Evolutionary conservation across 2,329 filamentous ascomycete species (phyloP), one percentile per base, ranked within the genome.

Genomic region (Chaetomiaceae sp.): DNA sequence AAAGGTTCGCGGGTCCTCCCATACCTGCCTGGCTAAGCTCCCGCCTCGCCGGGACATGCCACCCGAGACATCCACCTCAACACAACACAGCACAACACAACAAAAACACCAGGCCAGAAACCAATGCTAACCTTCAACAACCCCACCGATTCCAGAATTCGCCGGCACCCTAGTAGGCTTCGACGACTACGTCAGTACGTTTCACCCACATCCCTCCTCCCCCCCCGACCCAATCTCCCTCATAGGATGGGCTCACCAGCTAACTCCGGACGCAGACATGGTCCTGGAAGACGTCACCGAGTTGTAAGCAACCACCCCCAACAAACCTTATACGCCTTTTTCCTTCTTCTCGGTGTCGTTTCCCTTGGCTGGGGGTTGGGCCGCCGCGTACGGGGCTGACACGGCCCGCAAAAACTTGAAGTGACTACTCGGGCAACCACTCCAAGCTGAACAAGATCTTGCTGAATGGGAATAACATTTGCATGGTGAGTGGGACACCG

Each of bases 161-260:
- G 89, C 88, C 62, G 94, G 94, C 50, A 96, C 90, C 7, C 79
- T 99, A 23, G 82, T 96, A 51, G 94, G 94, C 2, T 99, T 99
- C 66, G 94, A 99, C 69, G 94, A 99, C 80, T 99, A 97, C 76
- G 94, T 99, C 80, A 99, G 91, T 96, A 80, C 77, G 92, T 96
- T 21, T 8, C 20, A 20, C 36, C 21, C 37, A 7, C 14, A 9
- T 5, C 34, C 13, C 25, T 11, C 16, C 37, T 18, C 16, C 33
- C 33, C 34, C 13, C 13, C 16, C 36, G 1, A 9, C 14, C 25
- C 25, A 27, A 3, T 18, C 8, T 18, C 40, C 32, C 32, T 7
- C 20, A 14, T 7, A 3, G 20, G 5, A 1, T 10, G 16, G 4
- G 16, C 2, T 8, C 1, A 2, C n/a, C 32, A 7, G 48, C 63